These are phyloP conservation scores for Warburgia ugandensis DNA, from an alignment of 164 flowering plant genomes.

Conservation along the genomic window DNA sequence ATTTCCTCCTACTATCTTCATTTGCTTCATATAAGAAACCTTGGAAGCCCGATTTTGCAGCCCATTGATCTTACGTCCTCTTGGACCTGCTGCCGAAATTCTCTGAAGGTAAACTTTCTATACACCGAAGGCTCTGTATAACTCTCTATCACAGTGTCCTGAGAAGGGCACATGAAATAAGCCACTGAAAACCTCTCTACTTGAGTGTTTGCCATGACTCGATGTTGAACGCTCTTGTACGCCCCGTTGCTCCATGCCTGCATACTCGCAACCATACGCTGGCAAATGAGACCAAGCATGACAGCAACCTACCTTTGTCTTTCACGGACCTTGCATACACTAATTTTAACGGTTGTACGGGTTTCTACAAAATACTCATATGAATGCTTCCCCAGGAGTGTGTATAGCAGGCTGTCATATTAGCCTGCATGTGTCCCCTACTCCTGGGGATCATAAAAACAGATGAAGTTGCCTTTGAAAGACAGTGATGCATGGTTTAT, in stretches of 20 bases:
- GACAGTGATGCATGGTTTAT: too few species aligned
- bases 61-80: constrained; percentile 57
- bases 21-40: constrained; percentile 35
- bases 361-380: too few species aligned
- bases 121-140: constrained; percentile 36
- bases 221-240: constrained; percentile 72
- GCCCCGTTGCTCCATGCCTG: constrained; percentile 90
- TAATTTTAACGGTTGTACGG: too few species aligned
- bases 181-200: constrained; percentile 64
- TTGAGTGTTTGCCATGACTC: constrained; percentile 46
- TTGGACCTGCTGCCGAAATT: constrained; percentile 58
- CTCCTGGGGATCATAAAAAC: too few species aligned
- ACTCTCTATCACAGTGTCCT: constrained; percentile 48
- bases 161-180: constrained; percentile 72
- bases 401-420: neutral
- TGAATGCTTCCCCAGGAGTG: too few species aligned
- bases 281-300: too few species aligned
- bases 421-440: too few species aligned
- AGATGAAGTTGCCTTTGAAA: too few species aligned
- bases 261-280: neutral
- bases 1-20: neutral
- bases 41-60: constrained; percentile 62
- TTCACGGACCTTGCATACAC: too few species aligned
- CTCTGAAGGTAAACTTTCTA: constrained; percentile 58
- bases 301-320: too few species aligned